These are phyloP conservation scores for Oryza punctata DNA, from an alignment of 176 grass and related monocot genomes.

Conservation along the genomic window DNA sequence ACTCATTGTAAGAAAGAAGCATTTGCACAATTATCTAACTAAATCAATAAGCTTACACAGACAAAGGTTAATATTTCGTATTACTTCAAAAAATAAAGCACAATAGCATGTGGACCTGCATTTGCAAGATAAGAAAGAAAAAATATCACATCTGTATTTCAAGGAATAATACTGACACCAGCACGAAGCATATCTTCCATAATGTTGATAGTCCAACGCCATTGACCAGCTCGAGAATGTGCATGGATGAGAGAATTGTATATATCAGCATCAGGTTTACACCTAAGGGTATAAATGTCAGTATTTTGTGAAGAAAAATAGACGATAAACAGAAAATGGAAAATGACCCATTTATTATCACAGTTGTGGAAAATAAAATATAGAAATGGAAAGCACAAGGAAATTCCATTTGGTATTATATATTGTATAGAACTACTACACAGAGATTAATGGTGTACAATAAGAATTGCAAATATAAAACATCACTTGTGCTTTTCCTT, in stretches of 20 bases:
- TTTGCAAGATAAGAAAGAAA: slow-evolving; percentile 21
- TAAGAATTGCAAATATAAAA: slow-evolving; percentile 16
- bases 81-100: not conserved
- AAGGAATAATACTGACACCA: slow-evolving; percentile 67
- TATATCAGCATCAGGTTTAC: slow-evolving; percentile 90
- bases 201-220: slow-evolving; percentile 95
- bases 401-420: slow-evolving; percentile 7
- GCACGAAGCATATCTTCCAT: slow-evolving; percentile 98
- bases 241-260: slow-evolving; percentile 89
- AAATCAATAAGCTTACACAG: not conserved
- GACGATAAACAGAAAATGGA: slow-evolving; percentile 32
- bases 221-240: slow-evolving; percentile 89
- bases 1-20: not conserved
- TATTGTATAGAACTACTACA: not conserved
- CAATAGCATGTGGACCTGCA: not conserved
- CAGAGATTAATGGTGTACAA: not conserved
- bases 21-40: not conserved
- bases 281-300: slow-evolving; percentile 53
- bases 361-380: not conserved
- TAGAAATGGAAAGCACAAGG: not conserved
- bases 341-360: not conserved
- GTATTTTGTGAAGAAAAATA: slow-evolving; percentile 10
- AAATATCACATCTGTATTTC: slow-evolving; percentile 17
- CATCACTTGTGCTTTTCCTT: not conserved
- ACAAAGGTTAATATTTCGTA: not conserved